Base-by-base conservation (phyloP, 1,284 basidiomycete species). In the Termitomyces sp. region DNA sequence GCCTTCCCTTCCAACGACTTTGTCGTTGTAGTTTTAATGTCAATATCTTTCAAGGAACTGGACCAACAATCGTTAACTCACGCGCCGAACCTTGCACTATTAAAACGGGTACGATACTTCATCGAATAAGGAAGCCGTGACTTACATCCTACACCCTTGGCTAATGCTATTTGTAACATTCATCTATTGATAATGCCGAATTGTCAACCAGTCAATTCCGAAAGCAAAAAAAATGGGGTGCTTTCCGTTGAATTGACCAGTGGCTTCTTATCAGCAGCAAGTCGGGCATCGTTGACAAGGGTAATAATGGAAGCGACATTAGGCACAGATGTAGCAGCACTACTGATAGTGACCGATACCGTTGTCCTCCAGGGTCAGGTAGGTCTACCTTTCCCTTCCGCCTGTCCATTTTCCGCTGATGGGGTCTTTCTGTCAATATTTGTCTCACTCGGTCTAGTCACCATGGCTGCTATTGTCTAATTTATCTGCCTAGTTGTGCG, bases 161-260 rank as follows among this genome's bases (percentile, higher is more conserved):
- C 76, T 80, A 2, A 69, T 69, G 13, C 78, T 78, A 12, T 61
- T 68, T 1, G 72, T 79, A 53, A 80, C 78, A 60, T 80, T 78
- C 75, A 55, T 6, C 28, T 2, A 61, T 50, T 17, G 9, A 33
- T 2, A 39, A 21, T 33, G 45, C 21, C 9, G 21, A 26, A 48
- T 31, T 21, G 24, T 36, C 30, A 21, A 19, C 30, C n/a, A 28
- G 30, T 17, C 44, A 45, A 6, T 31, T 21, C 26, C 26, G 24
- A 24, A 34, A 38, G 10, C 15, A 24, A 13, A 34, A 40, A 43
- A 33, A 33, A 39, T 46, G 19, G 28, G n/a, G 42, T 39, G 59
- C 71, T 33, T 62, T 76, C 75, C 28, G 69, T 61, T 15, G 72
- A 71, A 52, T 73, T 73, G 33, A 73, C 64, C 59, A 73, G 73